Conservation (phyloP, 768 basidiomycete species). For the Xanthoconium purpureum region DNA sequence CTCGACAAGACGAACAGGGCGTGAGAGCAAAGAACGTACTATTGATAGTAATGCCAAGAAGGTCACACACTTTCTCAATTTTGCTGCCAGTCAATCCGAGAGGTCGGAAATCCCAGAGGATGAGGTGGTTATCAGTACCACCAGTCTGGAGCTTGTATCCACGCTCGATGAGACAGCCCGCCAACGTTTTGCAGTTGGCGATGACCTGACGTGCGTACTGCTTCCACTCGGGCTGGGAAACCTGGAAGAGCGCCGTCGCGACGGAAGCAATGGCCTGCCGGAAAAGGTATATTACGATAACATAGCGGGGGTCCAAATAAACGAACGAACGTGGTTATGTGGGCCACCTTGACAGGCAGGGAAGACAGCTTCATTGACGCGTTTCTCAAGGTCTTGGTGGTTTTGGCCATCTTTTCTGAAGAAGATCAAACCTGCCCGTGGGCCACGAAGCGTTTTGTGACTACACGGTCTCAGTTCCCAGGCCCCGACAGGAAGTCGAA, state of each 20-base stretch:
- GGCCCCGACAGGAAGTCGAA: neutral
- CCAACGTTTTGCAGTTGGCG: slow-evolving; percentile 79
- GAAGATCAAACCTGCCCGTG: slow-evolving; percentile 97
- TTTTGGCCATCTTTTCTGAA: slow-evolving; percentile 90
- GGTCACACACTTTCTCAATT: slow-evolving; percentile 97
- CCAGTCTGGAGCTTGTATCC: slow-evolving; percentile 97
- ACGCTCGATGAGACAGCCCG: slow-evolving; percentile 61
- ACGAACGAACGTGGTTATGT: slow-evolving; percentile 82
- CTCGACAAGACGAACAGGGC: neutral
- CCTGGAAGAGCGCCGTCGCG: slow-evolving; percentile 91
- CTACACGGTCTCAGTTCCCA: slow-evolving; percentile 32
- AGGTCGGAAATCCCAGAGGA: slow-evolving; percentile 96
- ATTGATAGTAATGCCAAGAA: slow-evolving; percentile 95
- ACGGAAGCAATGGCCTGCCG: slow-evolving; percentile 90
- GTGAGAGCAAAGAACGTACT: slow-evolving; percentile 46
- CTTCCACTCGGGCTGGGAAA: slow-evolving; percentile 84
- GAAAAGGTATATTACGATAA: neutral
- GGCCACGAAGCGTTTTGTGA: slow-evolving; percentile 98
- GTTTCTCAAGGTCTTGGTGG: slow-evolving; percentile 86
- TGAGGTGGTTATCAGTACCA: slow-evolving; percentile 96
- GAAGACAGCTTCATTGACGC: slow-evolving; percentile 98
- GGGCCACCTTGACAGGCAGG: slow-evolving; percentile 99
- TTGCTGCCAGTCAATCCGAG: slow-evolving; percentile 96
- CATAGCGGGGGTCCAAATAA: neutral
- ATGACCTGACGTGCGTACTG: slow-evolving; percentile 94